phyloP scores from a whole-genome alignment of 768 basidiomycete species.

The Kwoniella heveanensis region DNA sequence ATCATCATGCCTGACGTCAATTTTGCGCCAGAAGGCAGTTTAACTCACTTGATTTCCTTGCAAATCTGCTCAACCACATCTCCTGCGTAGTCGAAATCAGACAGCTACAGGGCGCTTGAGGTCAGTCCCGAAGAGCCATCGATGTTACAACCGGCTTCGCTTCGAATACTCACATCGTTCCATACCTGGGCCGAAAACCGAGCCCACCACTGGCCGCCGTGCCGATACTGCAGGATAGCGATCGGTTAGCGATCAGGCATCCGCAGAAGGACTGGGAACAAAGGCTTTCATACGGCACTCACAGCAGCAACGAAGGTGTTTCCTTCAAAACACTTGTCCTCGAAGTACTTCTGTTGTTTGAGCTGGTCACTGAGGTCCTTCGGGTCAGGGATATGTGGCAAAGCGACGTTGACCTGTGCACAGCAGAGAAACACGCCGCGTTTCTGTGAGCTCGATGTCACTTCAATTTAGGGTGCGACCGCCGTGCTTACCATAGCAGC shows the following conservation, averaged over 20 bases:
- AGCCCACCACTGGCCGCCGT: conserved; percentile 46
- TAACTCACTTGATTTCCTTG: conserved; percentile 23
- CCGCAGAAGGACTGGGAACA: too few species aligned
- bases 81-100: conserved; percentile 25
- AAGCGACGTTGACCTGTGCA: conserved; percentile 45
- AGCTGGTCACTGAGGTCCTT: conserved; percentile 23
- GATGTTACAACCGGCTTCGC: too few species aligned
- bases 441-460: too few species aligned
- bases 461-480: too few species aligned
- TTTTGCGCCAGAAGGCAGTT: too few species aligned
- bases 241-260: neutral
- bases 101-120: conserved; percentile 7
- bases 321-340: conserved; percentile 39
- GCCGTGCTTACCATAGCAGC: conserved; percentile 71
- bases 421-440: too few species aligned
- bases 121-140: too few species aligned
- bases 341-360: conserved; percentile 33
- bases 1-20: too few species aligned
- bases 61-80: conserved; percentile 20
- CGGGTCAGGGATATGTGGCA: conserved; percentile 33
- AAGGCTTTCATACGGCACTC: conserved; percentile 8
- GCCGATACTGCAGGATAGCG: conserved; percentile 26
- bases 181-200: conserved; percentile 52
- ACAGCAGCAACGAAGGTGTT: conserved; percentile 43
- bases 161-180: conserved; percentile 45